Conservation (phyloP, 805 yeast genomes). For the Kregervanrija fluxuum region DNA sequence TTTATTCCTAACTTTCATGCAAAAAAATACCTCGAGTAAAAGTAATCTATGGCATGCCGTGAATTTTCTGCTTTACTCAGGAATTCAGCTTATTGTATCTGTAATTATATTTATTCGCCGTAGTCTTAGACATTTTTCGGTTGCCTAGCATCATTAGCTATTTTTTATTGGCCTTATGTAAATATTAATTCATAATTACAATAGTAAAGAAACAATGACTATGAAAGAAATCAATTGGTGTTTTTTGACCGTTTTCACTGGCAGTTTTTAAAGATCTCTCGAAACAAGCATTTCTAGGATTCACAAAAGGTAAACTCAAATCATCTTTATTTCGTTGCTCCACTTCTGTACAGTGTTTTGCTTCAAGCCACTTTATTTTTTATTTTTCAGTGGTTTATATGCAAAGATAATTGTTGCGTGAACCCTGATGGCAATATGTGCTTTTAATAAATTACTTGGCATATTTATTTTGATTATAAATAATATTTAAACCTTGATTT, state of each 20-base stretch:
- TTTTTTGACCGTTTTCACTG: not conserved
- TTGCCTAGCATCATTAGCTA: constrained; percentile 35
- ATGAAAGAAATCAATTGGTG: too few relatives aligned
- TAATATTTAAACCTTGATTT: not conserved
- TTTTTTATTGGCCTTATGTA: constrained; percentile 12
- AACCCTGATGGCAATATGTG: too few relatives aligned
- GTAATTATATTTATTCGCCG: constrained; percentile 53
- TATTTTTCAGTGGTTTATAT: too few relatives aligned
- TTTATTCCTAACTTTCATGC: too few relatives aligned
- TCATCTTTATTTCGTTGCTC: too few relatives aligned
- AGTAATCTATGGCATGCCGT: too few relatives aligned
- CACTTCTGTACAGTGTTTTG: too few relatives aligned
- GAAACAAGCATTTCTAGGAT: not conserved
- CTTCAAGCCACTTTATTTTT: too few relatives aligned
- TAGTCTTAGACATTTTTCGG: constrained; percentile 66
- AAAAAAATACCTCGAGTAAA: too few relatives aligned
- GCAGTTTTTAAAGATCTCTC: not conserved
- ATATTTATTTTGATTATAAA: not conserved
- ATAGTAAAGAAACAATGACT: not conserved
- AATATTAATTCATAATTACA: constrained; percentile 14
- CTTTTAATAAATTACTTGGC: too few relatives aligned
- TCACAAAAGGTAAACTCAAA: too few relatives aligned
- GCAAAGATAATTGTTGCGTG: too few relatives aligned
- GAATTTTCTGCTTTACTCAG: constrained; percentile 27
- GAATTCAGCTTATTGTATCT: constrained; percentile 29